Evolutionary conservation across 2,329 filamentous ascomycete species (phyloP), one percentile per base, ranked within the genome.

Genomic region (Coniochaeta sp.): DNA sequence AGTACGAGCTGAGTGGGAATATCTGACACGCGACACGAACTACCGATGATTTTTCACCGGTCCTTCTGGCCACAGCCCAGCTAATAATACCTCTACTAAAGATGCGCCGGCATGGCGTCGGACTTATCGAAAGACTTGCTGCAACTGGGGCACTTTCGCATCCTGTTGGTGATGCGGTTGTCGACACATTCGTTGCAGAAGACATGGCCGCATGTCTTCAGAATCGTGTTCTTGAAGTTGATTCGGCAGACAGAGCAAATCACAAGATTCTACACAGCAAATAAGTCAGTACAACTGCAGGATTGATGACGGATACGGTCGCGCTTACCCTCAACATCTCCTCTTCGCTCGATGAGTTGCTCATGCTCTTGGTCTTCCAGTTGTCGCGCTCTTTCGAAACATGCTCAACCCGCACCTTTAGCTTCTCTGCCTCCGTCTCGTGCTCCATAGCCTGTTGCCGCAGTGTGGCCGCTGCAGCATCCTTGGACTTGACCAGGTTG

Each of bases 121-220:
- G 89, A 89, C 72, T 86, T 89, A 69, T 96, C 93, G 72, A 99
- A 99, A 4, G 91, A 87, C 74, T 89, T 90, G 68, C 89, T 91
- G 79, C 96, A 99, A 67, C 91, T 93, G 2, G 95, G 95, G 70
- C 95, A 99, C 74, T 98, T 98, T 66, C 95, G 85, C 77, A 93
- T 93, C 38, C 95, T 89, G 69, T 95, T 96, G 54, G 86, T 86
- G 63, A 97, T 87, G 60, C 95, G 88, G 69, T 96, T 89, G 65
- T 96, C 91, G 26, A 98, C 89, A 71, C 95, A 99, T 55, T 87
- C 83, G 70, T 88, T 88, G 81, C 95, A 99, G 74, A 98, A 96
- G 56, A 96, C 85, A 73, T 99, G 95, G 1, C 95, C 95, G 73
- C 95, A 99, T 0, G 90, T 92, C 76, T 95, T 96, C 72, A 99